Base-by-base conservation (phyloP, 352 stramenopile species). In the Pythium dissotocum region DNA sequence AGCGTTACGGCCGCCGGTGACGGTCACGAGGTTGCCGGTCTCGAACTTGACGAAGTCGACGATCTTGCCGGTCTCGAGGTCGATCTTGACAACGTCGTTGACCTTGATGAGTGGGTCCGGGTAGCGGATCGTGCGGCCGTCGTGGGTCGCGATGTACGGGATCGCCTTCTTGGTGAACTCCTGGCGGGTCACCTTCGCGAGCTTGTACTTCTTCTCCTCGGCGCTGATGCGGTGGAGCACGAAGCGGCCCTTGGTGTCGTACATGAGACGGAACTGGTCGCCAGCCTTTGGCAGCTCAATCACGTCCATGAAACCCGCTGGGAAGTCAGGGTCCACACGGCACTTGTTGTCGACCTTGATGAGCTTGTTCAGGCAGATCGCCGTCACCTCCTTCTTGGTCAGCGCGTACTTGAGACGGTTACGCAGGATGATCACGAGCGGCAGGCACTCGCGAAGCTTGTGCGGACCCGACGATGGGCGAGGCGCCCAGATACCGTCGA, bases 361-460 rank as follows among this genome's bases (percentile, higher is more conserved):
- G 65, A 96, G 95, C 86, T 98, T 98, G 80, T 99, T 94, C 91
- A 99, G 99, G 89, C 96, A 99, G 80, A 99, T 99, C 88, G 98
- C 97, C 56, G 96, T 98, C 58, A 97, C 97, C 82, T 99, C 97
- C 81, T 98, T 94, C 82, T 97, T 97, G 71, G 95, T 99, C 16
- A 99, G 84, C 36, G 98, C 97, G 82, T 99, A 99, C 87, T 99
- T 99, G 21, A 99, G 93, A 66, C 97, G 94, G 82, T 99, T 99
- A 75, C 97, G 96, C 65, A 99, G 91, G 76, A 99, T 98, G 70
- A 99, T 96, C 69, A 97, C 87, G 61, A 99, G 79, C 58, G 97
- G 98, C 72, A 99, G 77, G 82, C 96, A 99, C 83, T 99, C 97
- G 73, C 97, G 96, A 59, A 98, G 82, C 88, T 99, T 99, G 95